Percentiles rank a stretch among this genome's conserved stretches.
These are phyloP conservation scores for Corymbia citriodora DNA, from an alignment of 441 rosid species.

Conservation along the genomic window DNA sequence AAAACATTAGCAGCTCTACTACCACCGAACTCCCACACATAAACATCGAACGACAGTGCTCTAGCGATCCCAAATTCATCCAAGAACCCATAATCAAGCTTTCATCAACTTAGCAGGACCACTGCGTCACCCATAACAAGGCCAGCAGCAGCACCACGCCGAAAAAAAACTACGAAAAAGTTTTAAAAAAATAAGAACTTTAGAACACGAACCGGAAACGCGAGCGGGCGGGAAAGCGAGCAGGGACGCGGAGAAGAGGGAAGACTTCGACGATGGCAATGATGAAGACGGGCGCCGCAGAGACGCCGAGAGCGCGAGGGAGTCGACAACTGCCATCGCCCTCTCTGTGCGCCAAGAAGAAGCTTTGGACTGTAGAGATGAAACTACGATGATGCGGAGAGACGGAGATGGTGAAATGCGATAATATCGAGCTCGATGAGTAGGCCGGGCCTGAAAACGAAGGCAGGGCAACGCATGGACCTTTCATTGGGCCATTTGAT, in stretches of 20 bases:
- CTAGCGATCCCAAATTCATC: background rate
- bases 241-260: slow-evolving; percentile 29
- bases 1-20: background rate
- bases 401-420: background rate
- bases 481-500: background rate
- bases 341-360: background rate
- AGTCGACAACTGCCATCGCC: slow-evolving; percentile 24
- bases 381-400: background rate
- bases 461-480: background rate
- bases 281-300: slow-evolving; percentile 25
- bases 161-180: background rate
- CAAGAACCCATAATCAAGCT: background rate
- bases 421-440: background rate
- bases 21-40: background rate
- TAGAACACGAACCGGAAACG: slow-evolving; percentile 22
- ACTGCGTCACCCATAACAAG: background rate
- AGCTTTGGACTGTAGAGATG: background rate
- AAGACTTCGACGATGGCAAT: slow-evolving; percentile 19
- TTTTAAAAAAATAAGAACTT: background rate
- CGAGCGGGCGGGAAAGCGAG: slow-evolving; percentile 27
- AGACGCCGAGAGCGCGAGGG: slow-evolving; percentile 24
- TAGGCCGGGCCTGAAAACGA: background rate
- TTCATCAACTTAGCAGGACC: background rate
- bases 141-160: background rate
- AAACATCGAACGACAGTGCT: background rate